These are phyloP conservation scores for Zasmidium angulare DNA, from an alignment of 2,329 filamentous ascomycete genomes.

Conservation along the genomic window DNA sequence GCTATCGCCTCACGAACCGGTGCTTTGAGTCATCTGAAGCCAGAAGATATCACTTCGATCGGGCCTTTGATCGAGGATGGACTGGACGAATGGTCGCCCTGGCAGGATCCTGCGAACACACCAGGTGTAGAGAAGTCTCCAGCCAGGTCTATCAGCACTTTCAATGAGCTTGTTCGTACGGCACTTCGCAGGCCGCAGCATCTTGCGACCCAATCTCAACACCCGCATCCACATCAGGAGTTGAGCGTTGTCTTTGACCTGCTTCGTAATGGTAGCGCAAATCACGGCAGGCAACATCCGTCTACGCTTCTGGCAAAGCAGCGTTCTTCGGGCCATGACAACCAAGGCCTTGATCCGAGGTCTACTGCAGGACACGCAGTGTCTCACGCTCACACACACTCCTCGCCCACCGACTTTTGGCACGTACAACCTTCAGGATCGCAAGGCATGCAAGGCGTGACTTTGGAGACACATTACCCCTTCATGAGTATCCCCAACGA, in stretches of 20 bases:
- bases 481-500: slow-evolving; percentile 28
- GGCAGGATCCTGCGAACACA: slow-evolving; percentile 50
- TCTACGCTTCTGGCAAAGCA: neutral
- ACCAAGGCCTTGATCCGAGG: neutral
- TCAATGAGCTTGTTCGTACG: slow-evolving; percentile 49
- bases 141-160: slow-evolving; percentile 48
- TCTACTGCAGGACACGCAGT: neutral
- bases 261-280: slow-evolving; percentile 20
- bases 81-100: slow-evolving; percentile 73
- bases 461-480: slow-evolving; percentile 15
- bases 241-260: slow-evolving; percentile 16
- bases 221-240: neutral
- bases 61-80: slow-evolving; percentile 62
- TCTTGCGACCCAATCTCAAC: neutral
- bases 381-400: neutral
- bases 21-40: slow-evolving; percentile 52
- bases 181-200: slow-evolving; percentile 8
- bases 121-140: slow-evolving; percentile 37
- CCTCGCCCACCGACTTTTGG: neutral
- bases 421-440: neutral
- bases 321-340: neutral
- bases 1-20: slow-evolving; percentile 54
- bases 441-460: neutral
- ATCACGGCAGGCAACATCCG: slow-evolving; percentile 18
- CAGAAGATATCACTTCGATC: slow-evolving; percentile 48